Conservation (phyloP, 1,284 basidiomycete genomes). For the Pseudozyma sp. region DNA sequence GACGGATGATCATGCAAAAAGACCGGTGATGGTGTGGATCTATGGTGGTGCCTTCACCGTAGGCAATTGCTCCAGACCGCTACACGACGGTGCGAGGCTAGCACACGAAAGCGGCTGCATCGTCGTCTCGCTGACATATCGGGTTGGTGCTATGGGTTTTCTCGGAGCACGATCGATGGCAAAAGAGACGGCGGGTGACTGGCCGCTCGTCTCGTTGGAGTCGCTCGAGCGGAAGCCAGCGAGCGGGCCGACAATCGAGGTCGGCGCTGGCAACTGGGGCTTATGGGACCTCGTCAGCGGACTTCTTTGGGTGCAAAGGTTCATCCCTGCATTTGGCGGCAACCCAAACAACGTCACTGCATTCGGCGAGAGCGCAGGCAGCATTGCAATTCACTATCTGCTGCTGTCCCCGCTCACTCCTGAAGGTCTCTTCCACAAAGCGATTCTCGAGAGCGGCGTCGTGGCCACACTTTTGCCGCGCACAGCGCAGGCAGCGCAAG, state of each 20-base stretch:
- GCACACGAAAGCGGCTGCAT: constrained; percentile 66
- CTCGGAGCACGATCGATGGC: constrained; percentile 71
- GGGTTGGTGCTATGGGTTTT: constrained; percentile 72
- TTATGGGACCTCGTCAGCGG: constrained; percentile 75
- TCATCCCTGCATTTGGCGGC: constrained; percentile 77
- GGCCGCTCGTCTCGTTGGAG: constrained; percentile 27
- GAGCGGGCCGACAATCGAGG: background rate
- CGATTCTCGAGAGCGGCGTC: constrained; percentile 47
- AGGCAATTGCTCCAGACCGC: constrained; percentile 51
- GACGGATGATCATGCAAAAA: background rate
- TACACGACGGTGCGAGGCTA: constrained; percentile 34
- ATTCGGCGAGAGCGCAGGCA: constrained; percentile 63
- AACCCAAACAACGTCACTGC: constrained; percentile 72
- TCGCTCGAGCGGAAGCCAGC: constrained; percentile 18
- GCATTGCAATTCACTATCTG: constrained; percentile 47
- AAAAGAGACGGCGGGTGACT: constrained; percentile 17
- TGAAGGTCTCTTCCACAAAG: constrained; percentile 41
- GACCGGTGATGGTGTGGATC: constrained; percentile 73
- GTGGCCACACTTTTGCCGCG: constrained; percentile 38
- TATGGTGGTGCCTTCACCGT: constrained; percentile 72
- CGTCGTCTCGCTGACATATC: constrained; percentile 72
- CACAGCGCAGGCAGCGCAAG: constrained; percentile 41
- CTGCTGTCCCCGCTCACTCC: constrained; percentile 31
- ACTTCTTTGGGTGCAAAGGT: constrained; percentile 75
- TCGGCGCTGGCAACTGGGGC: constrained; percentile 72